Conservation (phyloP, 495 filamentous ascomycete species). For the Aspergillus affinis region DNA sequence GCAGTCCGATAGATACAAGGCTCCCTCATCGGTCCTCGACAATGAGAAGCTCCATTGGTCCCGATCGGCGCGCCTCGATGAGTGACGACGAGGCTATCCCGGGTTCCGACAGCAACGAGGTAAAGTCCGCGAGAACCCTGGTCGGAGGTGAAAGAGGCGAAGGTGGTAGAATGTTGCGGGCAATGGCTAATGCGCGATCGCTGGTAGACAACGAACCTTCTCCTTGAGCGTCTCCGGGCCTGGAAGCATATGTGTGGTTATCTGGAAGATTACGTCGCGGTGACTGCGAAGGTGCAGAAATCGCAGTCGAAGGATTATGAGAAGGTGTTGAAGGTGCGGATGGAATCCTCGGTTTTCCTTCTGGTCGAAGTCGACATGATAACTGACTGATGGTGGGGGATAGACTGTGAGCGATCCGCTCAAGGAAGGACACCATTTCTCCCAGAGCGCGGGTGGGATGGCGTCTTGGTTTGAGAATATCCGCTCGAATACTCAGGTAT, state of each 20-base stretch:
- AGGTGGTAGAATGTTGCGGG: not conserved
- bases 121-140: slow-evolving; percentile 30
- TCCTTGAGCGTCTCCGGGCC: slow-evolving; percentile 81
- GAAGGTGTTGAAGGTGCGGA: slow-evolving; percentile 78
- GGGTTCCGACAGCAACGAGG: slow-evolving; percentile 75
- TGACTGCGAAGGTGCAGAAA: slow-evolving; percentile 81
- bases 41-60: slow-evolving; percentile 47
- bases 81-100: slow-evolving; percentile 68
- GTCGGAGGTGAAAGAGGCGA: too few species aligned
- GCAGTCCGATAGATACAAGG: slow-evolving; percentile 37
- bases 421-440: slow-evolving; percentile 86
- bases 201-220: slow-evolving; percentile 66
- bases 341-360: not conserved
- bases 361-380: slow-evolving; percentile 2
- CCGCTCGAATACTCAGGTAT: slow-evolving; percentile 86
- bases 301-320: slow-evolving; percentile 91
- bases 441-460: slow-evolving; percentile 78
- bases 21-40: slow-evolving; percentile 60
- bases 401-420: slow-evolving; percentile 84
- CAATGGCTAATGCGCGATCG: not conserved
- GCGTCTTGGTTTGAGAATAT: slow-evolving; percentile 91
- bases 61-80: slow-evolving; percentile 36
- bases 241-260: slow-evolving; percentile 95
- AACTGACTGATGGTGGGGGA: not conserved
- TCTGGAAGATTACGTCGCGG: slow-evolving; percentile 82